These are phyloP conservation scores for Ceratobasidium sp. DNA, from an alignment of 1,284 basidiomycete species.

Conservation along the genomic window DNA sequence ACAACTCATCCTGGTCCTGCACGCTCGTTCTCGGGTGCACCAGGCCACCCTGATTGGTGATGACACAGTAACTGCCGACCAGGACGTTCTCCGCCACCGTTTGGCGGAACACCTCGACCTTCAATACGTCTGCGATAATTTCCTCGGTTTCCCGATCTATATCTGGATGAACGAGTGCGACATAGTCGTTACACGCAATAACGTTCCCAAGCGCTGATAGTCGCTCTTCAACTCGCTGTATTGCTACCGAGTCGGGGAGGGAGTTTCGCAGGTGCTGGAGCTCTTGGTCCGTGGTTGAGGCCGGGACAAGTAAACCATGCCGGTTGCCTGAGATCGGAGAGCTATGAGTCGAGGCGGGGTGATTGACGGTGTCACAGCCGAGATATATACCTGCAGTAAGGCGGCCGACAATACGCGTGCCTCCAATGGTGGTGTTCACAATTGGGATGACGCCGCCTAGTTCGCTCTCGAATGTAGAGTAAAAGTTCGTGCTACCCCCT, in stretches of 20 bases:
- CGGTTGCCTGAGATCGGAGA: conserved; percentile 73
- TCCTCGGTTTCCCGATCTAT: conserved; percentile 99
- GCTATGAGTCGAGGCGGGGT: neutral
- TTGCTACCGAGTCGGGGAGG: conserved; percentile 90
- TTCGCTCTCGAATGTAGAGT: conserved; percentile 96
- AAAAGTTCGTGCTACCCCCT: conserved; percentile 97
- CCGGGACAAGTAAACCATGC: conserved; percentile 95
- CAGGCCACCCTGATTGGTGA: conserved; percentile 96
- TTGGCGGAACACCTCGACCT: conserved; percentile 99
- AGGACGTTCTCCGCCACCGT: conserved; percentile 97
- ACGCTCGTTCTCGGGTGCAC: conserved; percentile 98
- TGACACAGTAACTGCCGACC: conserved; percentile 93
- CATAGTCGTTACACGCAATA: conserved; percentile 98
- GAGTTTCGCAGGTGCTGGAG: conserved; percentile 97
- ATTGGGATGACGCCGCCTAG: conserved; percentile 94
- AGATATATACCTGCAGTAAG: conserved; percentile 82
- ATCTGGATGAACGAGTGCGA: conserved; percentile 96
- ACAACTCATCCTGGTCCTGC: conserved; percentile 98
- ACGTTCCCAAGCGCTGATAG: conserved; percentile 97
- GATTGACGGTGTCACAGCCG: neutral
- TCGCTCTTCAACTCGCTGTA: conserved; percentile 97
- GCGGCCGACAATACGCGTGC: conserved; percentile 93
- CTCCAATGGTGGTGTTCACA: conserved; percentile 96
- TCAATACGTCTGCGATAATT: conserved; percentile 98
- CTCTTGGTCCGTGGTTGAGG: conserved; percentile 97